Conservation (phyloP, 306 rosid species). For the Calophaca sinica region DNA sequence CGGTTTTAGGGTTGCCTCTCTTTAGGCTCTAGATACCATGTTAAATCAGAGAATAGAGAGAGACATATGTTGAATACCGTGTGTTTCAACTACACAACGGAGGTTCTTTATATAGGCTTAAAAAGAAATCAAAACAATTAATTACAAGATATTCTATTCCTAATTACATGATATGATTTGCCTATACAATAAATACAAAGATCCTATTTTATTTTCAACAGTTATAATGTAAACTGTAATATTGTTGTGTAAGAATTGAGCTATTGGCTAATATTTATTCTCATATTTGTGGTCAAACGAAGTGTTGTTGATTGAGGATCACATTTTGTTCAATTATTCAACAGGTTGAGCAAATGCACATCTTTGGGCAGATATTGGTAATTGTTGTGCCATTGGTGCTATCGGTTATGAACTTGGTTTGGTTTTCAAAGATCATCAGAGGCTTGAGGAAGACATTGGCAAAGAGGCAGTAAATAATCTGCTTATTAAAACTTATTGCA, state of each 20-base stretch:
- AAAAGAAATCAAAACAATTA: no score
- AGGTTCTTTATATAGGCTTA: no score
- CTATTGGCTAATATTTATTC: background rate
- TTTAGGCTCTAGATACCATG: no score
- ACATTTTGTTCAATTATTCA: background rate
- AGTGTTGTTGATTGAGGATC: background rate
- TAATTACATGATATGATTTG: no score
- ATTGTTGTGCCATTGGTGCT: conserved; percentile 65
- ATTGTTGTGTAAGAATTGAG: background rate
- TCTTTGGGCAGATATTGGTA: conserved; percentile 60
- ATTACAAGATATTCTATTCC: no score
- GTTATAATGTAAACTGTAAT: background rate
- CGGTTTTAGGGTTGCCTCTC: no score
- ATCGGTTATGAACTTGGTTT: conserved; percentile 75
- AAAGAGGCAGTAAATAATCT: conserved; percentile 66
- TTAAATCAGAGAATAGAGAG: no score
- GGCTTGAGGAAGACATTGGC: conserved; percentile 84
- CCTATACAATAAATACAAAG: no score
- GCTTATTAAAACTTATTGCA: background rate
- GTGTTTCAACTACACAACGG: no score
- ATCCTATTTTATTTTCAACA: no score
- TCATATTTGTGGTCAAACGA: background rate
- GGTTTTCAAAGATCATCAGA: conserved; percentile 75
- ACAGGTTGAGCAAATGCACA: conserved; percentile 76
- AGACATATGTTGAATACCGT: no score